Evolutionary conservation across 2,329 filamentous ascomycete species (phyloP), one percentile per base, ranked within the genome.

Genomic region (Trichocomaceae sp.): DNA sequence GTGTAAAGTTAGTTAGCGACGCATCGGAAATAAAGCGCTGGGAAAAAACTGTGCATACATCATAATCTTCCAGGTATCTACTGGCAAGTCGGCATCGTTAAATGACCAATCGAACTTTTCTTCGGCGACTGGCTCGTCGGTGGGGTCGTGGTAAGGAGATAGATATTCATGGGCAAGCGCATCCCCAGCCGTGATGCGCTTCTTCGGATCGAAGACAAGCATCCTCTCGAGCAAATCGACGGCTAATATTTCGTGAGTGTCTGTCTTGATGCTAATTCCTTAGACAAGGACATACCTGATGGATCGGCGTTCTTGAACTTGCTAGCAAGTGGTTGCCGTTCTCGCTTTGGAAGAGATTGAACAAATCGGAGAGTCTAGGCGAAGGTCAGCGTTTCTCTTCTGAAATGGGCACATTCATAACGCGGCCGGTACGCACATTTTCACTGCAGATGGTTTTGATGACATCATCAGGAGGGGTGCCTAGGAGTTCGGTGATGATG

Each of bases 21-120:
- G 41, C 42, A 33, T 23, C 33, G 46, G 41, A n/a, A 9, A 44
- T 42, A 9, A 20, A 17, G 12, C 13, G 31, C 15, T 29, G 19
- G 15, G 51, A 44, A 22, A 44, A 22, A 50, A 19, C 22, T 51
- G 20, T 35, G 72, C 87, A 69, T 80, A 96, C 93, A 99, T 99
- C 93, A 97, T 99, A 70, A 99, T 96, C 79, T 99, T 99, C 93
- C 93, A 99, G n/a, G 91, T 96, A 69, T 99, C 93, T 50, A 97
- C 91, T 0, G 93, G 92, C 55, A 99, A 78, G 69, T 99, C 93
- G 47, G 92, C 93, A 65, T 99, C 93, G 72, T 97, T 97, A 77
- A 99, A 99, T 52, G 91, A 96, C 93, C 93, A 99, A 71, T 99
- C 93, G 66, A 99, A 99, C 77, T 96, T 96, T 78, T 96, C 91